Percentiles rank a stretch among this genome's conserved stretches.
These are phyloP conservation scores for Fusarium sp. DNA, from an alignment of 2,329 filamentous ascomycete species.

Conservation along the genomic window DNA sequence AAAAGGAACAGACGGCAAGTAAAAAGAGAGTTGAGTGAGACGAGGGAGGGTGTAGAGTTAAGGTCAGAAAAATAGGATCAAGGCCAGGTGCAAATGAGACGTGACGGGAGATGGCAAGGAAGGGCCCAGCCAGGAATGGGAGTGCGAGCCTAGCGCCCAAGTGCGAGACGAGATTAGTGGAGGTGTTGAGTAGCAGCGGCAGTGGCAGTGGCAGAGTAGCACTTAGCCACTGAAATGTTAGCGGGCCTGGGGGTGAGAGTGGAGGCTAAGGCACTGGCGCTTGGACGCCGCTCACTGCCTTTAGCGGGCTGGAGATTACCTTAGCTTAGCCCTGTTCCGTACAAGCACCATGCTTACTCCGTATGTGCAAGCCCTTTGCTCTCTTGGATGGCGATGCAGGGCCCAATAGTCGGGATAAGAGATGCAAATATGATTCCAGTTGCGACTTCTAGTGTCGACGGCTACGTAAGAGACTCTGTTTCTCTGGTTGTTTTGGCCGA, in stretches of 20 bases:
- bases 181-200: conserved; percentile 11
- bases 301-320: conserved; percentile 21
- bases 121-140: conserved; percentile 20
- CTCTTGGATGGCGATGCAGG: conserved; percentile 9
- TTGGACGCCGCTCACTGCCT: conserved; percentile 35
- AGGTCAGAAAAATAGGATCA: conserved; percentile 17
- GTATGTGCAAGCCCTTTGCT: conserved; percentile 12
- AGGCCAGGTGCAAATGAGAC: conserved; percentile 24
- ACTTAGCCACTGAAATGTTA: conserved; percentile 31
- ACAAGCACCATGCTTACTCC: conserved; percentile 21
- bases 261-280: conserved; percentile 15
- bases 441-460: background rate
- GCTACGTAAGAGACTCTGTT: conserved; percentile 21
- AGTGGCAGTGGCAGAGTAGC: conserved; percentile 5
- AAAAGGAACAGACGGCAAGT: conserved; percentile 25
- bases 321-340: conserved; percentile 28
- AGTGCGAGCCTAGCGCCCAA: conserved; percentile 28
- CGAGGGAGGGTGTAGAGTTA: conserved; percentile 15
- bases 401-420: conserved; percentile 5
- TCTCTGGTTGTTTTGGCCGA: background rate
- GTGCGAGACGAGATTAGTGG: conserved; percentile 23
- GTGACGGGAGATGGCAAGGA: conserved; percentile 16
- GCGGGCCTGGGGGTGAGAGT: conserved; percentile 14
- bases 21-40: background rate
- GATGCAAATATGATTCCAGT: conserved; percentile 25